These are phyloP conservation scores for Mycena vulgaris DNA, from an alignment of 768 basidiomycete genomes.

Conservation along the genomic window DNA sequence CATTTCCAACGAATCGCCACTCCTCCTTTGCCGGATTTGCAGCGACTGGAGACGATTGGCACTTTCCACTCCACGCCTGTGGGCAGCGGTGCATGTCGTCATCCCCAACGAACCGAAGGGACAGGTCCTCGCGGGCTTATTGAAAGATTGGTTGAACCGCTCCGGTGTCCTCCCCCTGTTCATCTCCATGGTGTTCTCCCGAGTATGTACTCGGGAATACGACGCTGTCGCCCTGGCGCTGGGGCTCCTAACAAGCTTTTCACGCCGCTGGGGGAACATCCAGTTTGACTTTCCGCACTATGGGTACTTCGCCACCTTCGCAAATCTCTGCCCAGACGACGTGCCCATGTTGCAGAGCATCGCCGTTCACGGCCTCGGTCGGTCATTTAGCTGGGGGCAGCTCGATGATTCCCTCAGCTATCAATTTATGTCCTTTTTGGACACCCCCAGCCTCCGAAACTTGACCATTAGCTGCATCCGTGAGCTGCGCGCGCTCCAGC, in stretches of 20 bases:
- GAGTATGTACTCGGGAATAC: not conserved
- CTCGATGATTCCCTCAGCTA: not conserved
- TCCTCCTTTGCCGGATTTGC: slow-evolving; percentile 17
- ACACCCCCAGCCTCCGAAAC: not conserved
- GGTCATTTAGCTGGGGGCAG: not conserved
- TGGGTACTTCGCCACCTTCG: not conserved
- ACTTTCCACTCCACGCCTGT: slow-evolving; percentile 3
- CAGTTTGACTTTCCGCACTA: not conserved
- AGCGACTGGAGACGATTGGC: slow-evolving; percentile 3
- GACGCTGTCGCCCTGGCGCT: not conserved
- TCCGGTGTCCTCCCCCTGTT: slow-evolving; percentile 1
- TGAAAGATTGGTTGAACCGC: not conserved
- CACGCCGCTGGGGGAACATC: not conserved
- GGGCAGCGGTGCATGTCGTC: slow-evolving; percentile 12
- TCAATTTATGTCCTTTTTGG: not conserved
- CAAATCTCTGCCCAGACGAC: not conserved
- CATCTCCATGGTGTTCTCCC: not conserved
- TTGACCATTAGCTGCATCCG: not conserved
- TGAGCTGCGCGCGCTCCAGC: not conserved
- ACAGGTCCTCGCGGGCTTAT: not conserved
- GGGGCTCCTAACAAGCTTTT: not conserved
- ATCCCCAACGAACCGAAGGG: not conserved
- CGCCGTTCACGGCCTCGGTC: not conserved
- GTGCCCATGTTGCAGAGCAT: not conserved
- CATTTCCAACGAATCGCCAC: not conserved